Conservation (phyloP, 2,329 filamentous ascomycete genomes). For the Phialophora tarda region DNA sequence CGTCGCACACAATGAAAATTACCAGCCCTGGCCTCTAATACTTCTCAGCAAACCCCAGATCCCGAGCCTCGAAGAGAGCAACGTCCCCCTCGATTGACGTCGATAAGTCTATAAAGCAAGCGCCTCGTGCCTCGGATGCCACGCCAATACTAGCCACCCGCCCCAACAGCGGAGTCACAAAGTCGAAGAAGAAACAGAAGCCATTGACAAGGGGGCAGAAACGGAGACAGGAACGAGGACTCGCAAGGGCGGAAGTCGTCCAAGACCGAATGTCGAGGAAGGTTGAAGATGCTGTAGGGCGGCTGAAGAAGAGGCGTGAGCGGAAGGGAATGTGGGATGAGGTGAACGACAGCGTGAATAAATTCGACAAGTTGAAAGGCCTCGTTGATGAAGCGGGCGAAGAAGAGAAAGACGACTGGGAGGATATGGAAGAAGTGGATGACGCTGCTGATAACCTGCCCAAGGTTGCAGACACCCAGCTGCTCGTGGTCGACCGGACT, state of each 20-base stretch:
- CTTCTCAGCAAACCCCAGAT: conserved; percentile 60
- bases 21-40: neutral
- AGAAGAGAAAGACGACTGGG: conserved; percentile 58
- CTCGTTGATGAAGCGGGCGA: conserved; percentile 54
- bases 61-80: conserved; percentile 64
- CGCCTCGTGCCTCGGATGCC: conserved; percentile 47
- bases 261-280: conserved; percentile 63
- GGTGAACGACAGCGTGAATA: conserved; percentile 44
- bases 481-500: conserved; percentile 44
- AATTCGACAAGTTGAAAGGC: conserved; percentile 35
- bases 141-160: conserved; percentile 50
- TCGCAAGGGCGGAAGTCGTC: conserved; percentile 62
- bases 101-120: conserved; percentile 56
- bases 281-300: conserved; percentile 57
- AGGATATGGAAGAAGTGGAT: conserved; percentile 42
- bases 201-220: conserved; percentile 59
- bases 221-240: conserved; percentile 58
- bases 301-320: conserved; percentile 56
- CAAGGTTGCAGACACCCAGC: conserved; percentile 31
- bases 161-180: conserved; percentile 58
- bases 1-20: conserved; percentile 2
- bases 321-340: conserved; percentile 54
- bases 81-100: conserved; percentile 60
- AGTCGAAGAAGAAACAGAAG: conserved; percentile 57
- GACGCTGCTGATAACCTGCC: conserved; percentile 23